Conservation (phyloP, 2,329 filamentous ascomycete genomes). For the Fusarium bulbicola region DNA sequence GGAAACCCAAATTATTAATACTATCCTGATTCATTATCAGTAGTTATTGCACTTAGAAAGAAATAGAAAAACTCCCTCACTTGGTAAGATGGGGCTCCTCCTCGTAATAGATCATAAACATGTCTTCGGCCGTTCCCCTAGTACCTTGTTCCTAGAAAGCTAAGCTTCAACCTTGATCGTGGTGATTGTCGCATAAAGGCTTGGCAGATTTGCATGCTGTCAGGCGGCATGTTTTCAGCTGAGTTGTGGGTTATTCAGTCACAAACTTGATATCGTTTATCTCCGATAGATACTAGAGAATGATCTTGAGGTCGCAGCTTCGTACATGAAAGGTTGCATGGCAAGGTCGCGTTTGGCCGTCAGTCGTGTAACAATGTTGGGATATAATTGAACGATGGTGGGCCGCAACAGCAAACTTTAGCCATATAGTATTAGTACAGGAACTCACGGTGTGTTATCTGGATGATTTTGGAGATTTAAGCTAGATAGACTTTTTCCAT, state of each 20-base stretch:
- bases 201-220: not conserved
- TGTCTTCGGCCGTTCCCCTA: not conserved
- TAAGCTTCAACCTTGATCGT: not conserved
- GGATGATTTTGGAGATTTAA: not conserved
- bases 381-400: not conserved
- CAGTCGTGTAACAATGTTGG: not conserved
- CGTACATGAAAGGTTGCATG: not conserved
- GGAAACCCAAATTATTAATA: not conserved
- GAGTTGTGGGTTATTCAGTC: not conserved
- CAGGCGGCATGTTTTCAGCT: not conserved
- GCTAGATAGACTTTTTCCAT: not conserved
- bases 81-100: not conserved
- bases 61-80: too few relatives aligned
- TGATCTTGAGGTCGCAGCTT: too few relatives aligned
- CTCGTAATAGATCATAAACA: not conserved
- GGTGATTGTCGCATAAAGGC: not conserved
- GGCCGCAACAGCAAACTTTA: not conserved
- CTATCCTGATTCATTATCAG: not conserved
- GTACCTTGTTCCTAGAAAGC: not conserved
- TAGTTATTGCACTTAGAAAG: not conserved
- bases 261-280: not conserved
- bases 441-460: not conserved
- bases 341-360: not conserved
- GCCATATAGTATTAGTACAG: not conserved
- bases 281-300: not conserved